Evolutionary conservation across 768 basidiomycete species (phyloP).

Genomic region (Naganishia randhawae): DNA sequence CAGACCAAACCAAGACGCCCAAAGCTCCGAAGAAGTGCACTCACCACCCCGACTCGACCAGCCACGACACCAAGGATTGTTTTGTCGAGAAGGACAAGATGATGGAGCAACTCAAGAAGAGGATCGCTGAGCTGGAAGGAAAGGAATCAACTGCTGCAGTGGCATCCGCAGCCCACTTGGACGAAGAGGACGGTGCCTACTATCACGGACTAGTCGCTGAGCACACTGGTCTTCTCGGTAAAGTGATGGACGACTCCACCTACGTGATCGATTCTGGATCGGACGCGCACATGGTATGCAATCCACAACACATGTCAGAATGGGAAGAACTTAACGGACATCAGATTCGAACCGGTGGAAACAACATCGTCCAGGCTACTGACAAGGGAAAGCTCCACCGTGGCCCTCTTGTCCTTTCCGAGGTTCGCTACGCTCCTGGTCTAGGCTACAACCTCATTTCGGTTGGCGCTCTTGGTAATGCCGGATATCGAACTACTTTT

Average conservation of each 20-base stretch:
- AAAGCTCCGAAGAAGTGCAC: neutral
- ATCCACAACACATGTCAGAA: neutral
- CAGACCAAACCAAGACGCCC: neutral
- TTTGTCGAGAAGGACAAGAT: neutral
- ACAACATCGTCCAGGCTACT: neutral
- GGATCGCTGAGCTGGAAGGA: neutral
- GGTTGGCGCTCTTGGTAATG: neutral
- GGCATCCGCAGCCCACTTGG: neutral
- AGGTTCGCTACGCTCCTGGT: neutral
- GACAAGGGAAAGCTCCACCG: neutral
- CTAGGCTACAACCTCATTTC: neutral
- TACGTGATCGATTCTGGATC: neutral
- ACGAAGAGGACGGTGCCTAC: constrained; percentile 7
- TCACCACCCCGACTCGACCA: neutral
- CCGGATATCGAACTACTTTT: neutral
- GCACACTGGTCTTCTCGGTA: neutral
- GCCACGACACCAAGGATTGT: neutral
- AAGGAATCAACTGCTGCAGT: neutral
- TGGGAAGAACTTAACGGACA: neutral
- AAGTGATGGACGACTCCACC: neutral
- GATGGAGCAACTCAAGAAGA: neutral
- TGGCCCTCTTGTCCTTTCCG: neutral
- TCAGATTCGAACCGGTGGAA: neutral
- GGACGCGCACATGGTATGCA: neutral
- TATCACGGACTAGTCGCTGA: neutral